Percentiles rank a stretch among this genome's conserved stretches.
These are phyloP conservation scores for Hapsidospora chrysogenum DNA, from an alignment of 495 filamentous ascomycete species.

Conservation along the genomic window DNA sequence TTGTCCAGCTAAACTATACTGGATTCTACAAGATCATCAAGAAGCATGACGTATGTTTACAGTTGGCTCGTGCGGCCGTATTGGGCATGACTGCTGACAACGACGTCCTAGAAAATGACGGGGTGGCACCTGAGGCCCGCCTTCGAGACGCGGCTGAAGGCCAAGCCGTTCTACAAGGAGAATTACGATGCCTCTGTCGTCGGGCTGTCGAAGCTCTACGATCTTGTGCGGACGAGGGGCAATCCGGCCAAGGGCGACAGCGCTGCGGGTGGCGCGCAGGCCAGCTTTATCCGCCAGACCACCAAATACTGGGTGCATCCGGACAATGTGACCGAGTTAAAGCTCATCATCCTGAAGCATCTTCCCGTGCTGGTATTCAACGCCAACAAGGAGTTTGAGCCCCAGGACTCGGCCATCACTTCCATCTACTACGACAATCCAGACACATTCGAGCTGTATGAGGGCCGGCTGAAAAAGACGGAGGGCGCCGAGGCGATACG, in stretches of 20 bases:
- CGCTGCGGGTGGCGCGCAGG: slow-evolving; percentile 77
- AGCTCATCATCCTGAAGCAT: slow-evolving; percentile 95
- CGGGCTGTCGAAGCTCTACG: slow-evolving; percentile 89
- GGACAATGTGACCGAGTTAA: slow-evolving; percentile 96
- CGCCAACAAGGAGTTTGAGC: slow-evolving; percentile 87
- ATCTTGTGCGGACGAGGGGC: slow-evolving; percentile 80
- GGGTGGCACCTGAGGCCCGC: slow-evolving; percentile 85
- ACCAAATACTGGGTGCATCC: slow-evolving; percentile 99
- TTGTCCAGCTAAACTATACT: slow-evolving; percentile 95
- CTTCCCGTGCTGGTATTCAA: slow-evolving; percentile 96
- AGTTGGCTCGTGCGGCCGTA: neutral
- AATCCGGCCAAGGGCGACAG: slow-evolving; percentile 86
- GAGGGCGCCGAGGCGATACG: slow-evolving; percentile 96
- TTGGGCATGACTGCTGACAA: slow-evolving; percentile 8
- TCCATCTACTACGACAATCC: slow-evolving; percentile 98
- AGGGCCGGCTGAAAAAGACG: slow-evolving; percentile 87
- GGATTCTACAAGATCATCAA: slow-evolving; percentile 99
- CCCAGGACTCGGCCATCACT: slow-evolving; percentile 79
- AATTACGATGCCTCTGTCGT: slow-evolving; percentile 96
- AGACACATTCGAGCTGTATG: slow-evolving; percentile 83
- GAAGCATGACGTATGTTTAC: slow-evolving; percentile 78
- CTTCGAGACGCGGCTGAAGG: slow-evolving; percentile 82
- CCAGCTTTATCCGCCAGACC: slow-evolving; percentile 91
- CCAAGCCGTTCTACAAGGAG: slow-evolving; percentile 94
- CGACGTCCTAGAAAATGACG: slow-evolving; percentile 64